Conservation (phyloP, 1,284 basidiomycete genomes). For the Peniophora sp. region DNA sequence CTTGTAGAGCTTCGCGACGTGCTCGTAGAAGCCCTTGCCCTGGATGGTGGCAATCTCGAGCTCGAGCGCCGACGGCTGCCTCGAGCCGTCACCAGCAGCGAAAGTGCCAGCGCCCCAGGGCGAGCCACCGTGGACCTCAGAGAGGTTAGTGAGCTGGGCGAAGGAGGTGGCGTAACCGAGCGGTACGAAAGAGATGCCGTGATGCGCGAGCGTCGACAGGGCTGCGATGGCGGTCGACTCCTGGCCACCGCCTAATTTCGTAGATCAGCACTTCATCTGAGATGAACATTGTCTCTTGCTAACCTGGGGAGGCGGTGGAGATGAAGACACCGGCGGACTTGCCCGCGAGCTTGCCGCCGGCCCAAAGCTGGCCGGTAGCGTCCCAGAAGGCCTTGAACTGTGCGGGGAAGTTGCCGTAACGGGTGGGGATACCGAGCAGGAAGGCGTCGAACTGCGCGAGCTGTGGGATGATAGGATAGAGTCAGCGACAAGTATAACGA, state of each 20-base stretch:
- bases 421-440: conserved; percentile 75
- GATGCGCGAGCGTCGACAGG: conserved; percentile 74
- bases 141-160: conserved; percentile 48
- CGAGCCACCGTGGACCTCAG: conserved; percentile 65
- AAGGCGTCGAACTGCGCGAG: conserved; percentile 63
- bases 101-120: conserved; percentile 75
- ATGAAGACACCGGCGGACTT: conserved; percentile 78
- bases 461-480: no score
- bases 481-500: no score
- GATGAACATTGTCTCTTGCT: no score
- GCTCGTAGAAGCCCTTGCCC: conserved; percentile 52
- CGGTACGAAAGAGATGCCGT: conserved; percentile 75
- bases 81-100: conserved; percentile 54
- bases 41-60: conserved; percentile 58
- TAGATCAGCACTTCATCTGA: no score
- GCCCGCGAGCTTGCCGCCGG: conserved; percentile 59
- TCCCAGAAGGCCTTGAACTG: conserved; percentile 80
- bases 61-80: conserved; percentile 57
- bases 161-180: conserved; percentile 66
- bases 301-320: conserved; percentile 54
- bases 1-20: conserved; percentile 30
- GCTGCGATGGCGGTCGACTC: conserved; percentile 60
- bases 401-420: conserved; percentile 63
- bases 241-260: no score
- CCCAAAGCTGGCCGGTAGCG: conserved; percentile 75